Conservation (phyloP, 768 basidiomycete species). For the Mycena leptocephala region DNA sequence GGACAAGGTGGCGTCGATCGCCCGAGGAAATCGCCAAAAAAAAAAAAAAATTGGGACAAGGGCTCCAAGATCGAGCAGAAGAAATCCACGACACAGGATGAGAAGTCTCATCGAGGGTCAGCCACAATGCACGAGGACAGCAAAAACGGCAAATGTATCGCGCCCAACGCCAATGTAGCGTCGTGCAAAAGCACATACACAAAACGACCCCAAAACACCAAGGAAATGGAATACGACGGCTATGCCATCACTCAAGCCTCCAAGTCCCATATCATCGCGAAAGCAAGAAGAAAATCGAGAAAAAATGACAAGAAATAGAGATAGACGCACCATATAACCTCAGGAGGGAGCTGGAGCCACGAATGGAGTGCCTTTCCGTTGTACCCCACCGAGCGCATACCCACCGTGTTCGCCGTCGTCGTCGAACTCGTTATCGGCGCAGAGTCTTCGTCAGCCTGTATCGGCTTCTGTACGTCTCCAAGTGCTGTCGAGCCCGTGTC, state of each 20-base stretch:
- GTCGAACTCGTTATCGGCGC: neutral
- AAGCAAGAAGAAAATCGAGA: neutral
- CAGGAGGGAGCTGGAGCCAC: constrained; percentile 30
- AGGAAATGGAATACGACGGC: neutral
- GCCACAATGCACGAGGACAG: neutral
- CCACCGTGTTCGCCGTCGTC: neutral
- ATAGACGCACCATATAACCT: constrained; percentile 26
- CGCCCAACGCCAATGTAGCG: neutral
- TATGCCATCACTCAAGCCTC: neutral
- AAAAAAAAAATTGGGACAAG: too few relatives aligned
- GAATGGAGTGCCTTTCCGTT: constrained; percentile 28
- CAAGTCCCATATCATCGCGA: neutral
- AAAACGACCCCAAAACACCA: neutral
- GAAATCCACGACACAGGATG: neutral
- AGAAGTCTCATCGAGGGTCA: neutral
- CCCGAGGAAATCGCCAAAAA: neutral
- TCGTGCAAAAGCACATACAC: neutral
- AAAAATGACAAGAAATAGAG: neutral
- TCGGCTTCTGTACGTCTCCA: too few relatives aligned
- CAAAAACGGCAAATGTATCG: neutral
- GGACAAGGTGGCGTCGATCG: neutral
- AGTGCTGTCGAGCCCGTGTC: too few relatives aligned
- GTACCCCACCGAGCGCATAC: neutral
- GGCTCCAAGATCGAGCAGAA: neutral
- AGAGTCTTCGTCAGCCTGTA: neutral